Conservation (phyloP, 2,329 filamentous ascomycete species). For the Neonectria faginata region DNA sequence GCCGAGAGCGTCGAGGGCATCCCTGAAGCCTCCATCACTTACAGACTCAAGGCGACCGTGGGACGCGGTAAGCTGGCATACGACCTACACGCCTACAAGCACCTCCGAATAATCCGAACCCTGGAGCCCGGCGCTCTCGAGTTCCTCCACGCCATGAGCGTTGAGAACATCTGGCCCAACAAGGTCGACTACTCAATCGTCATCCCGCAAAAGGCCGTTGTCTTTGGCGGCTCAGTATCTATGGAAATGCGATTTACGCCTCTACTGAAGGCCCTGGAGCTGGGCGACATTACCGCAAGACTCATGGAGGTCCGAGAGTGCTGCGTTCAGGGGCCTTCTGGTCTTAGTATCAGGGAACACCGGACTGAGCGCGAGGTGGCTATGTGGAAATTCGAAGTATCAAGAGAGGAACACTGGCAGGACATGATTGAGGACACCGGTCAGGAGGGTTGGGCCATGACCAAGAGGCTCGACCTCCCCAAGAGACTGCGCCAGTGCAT, state of each 20-base stretch:
- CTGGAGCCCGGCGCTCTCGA: constrained; percentile 81
- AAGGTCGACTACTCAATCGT: constrained; percentile 97
- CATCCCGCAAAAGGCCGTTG: constrained; percentile 92
- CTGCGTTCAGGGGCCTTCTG: constrained; percentile 60
- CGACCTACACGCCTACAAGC: constrained; percentile 84
- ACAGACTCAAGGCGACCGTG: constrained; percentile 91
- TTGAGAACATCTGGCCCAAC: constrained; percentile 97
- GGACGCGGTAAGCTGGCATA: constrained; percentile 88
- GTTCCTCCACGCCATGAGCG: constrained; percentile 88
- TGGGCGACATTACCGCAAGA: constrained; percentile 85
- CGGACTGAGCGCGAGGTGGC: constrained; percentile 74
- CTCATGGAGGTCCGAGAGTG: constrained; percentile 84
- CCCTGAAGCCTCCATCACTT: constrained; percentile 86
- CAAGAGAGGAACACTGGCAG: constrained; percentile 72
- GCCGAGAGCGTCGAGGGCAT: constrained; percentile 94
- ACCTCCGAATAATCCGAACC: constrained; percentile 81
- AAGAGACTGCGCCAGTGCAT: constrained; percentile 85
- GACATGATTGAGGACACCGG: constrained; percentile 76
- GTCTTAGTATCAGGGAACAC: constrained; percentile 65
- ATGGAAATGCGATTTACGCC: constrained; percentile 90
- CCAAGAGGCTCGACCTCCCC: constrained; percentile 76
- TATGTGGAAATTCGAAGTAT: constrained; percentile 67
- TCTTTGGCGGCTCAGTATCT: constrained; percentile 88
- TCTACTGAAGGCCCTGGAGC: constrained; percentile 85
- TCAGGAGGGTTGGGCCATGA: constrained; percentile 73